Evolutionary conservation across 352 stramenopile species (phyloP).

Genomic region (Phytophthora tubulina): DNA sequence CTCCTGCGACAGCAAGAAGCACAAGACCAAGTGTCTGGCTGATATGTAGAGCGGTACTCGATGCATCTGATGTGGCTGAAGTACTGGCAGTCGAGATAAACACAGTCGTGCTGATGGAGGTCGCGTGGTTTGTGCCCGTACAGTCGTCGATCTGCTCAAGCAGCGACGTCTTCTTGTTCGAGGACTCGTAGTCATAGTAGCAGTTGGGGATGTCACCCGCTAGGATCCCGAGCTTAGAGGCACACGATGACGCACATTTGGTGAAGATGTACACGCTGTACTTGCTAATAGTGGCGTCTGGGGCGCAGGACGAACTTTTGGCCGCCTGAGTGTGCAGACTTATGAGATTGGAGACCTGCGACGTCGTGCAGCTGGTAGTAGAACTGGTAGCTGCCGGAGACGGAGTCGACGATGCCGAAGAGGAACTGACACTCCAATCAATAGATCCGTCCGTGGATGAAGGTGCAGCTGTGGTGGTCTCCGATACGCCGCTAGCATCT

Average conservation of each 20-base stretch:
- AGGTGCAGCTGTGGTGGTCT: background rate
- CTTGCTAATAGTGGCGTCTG: slow-evolving; percentile 24
- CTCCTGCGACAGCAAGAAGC: background rate
- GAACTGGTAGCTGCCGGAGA: slow-evolving; percentile 13
- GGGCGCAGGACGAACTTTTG: slow-evolving; percentile 27
- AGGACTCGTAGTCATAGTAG: slow-evolving; percentile 40
- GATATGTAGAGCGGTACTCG: background rate
- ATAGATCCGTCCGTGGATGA: slow-evolving; percentile 13
- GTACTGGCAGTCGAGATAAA: slow-evolving; percentile 3
- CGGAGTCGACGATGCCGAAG: background rate
- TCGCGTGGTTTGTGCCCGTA: background rate
- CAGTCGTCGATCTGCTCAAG: slow-evolving; percentile 18
- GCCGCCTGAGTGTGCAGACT: slow-evolving; percentile 28
- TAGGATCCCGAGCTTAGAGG: slow-evolving; percentile 22
- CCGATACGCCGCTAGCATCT: background rate
- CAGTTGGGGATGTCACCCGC: slow-evolving; percentile 41
- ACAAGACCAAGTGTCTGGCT: background rate
- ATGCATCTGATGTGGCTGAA: background rate
- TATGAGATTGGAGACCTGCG: slow-evolving; percentile 23
- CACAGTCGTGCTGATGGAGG: slow-evolving; percentile 25
- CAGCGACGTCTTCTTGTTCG: slow-evolving; percentile 42
- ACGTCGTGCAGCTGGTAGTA: slow-evolving; percentile 24
- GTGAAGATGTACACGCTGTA: slow-evolving; percentile 44
- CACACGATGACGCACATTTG: slow-evolving; percentile 40
- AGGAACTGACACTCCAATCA: slow-evolving; percentile 1